phyloP scores from a whole-genome alignment of 1,139 yeast species.

The Saccharomyces hybrid region DNA sequence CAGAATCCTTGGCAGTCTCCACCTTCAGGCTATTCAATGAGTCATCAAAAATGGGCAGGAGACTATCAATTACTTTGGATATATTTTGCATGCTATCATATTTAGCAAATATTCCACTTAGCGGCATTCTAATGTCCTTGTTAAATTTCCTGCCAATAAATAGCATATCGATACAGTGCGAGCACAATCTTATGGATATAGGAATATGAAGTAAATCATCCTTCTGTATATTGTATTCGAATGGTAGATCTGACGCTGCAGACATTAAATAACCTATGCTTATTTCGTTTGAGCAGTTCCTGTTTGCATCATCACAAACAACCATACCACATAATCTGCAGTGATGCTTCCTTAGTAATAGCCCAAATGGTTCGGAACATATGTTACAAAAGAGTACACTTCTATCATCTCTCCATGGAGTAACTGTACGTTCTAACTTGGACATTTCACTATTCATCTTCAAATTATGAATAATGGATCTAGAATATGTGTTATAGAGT shows the following conservation, averaged over 20 bases:
- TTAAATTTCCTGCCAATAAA: conserved; percentile 48
- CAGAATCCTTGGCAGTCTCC: conserved; percentile 16
- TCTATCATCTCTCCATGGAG: conserved; percentile 62
- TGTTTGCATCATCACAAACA: conserved; percentile 62
- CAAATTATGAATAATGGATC: conserved; percentile 20
- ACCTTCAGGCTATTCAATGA: conserved; percentile 32
- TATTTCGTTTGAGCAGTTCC: conserved; percentile 66
- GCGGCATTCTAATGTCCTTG: conserved; percentile 32
- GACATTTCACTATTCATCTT: conserved; percentile 26
- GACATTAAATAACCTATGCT: conserved; percentile 41
- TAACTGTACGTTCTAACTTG: conserved; percentile 46
- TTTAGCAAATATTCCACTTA: conserved; percentile 22
- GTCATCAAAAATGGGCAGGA: conserved; percentile 39
- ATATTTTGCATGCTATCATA: conserved; percentile 34
- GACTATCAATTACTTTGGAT: conserved; percentile 33
- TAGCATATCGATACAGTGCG: conserved; percentile 55
- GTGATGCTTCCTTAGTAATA: conserved; percentile 72
- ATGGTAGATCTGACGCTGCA: conserved; percentile 29
- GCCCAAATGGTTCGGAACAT: conserved; percentile 50
- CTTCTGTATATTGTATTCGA: conserved; percentile 13
- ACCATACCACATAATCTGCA: conserved; percentile 78
- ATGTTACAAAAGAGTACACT: conserved; percentile 49
- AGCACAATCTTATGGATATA: conserved; percentile 50
- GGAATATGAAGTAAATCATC: conserved; percentile 19
- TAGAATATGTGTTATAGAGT: conserved; percentile 16